These are phyloP conservation scores for Aurantiochytrium sp. DNA, from an alignment of 108 stramenopile genomes.

Conservation along the genomic window DNA sequence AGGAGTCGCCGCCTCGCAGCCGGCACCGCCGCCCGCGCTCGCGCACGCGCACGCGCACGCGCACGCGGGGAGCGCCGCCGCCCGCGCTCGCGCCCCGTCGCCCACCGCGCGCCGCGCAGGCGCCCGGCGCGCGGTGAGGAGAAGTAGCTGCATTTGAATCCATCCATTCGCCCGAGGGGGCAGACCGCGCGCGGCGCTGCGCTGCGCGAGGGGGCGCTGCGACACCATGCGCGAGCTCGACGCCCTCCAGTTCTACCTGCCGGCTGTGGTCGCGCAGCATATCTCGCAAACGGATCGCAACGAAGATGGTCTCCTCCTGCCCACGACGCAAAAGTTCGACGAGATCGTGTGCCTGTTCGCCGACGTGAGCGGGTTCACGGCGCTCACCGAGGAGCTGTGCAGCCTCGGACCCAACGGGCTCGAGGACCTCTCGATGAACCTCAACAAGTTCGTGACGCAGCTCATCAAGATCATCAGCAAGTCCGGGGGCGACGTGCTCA, in stretches of 20 bases:
- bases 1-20: too few relatives aligned
- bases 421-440: slow-evolving; percentile 50
- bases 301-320: background rate
- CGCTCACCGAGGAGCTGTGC: slow-evolving; percentile 48
- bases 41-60: too few relatives aligned
- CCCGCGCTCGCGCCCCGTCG: too few relatives aligned
- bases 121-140: too few relatives aligned
- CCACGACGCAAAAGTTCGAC: background rate
- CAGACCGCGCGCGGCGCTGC: too few relatives aligned
- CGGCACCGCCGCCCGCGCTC: too few relatives aligned
- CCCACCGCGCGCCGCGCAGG: too few relatives aligned
- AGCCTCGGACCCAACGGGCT: slow-evolving; percentile 39
- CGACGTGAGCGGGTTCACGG: slow-evolving; percentile 57
- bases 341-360: slow-evolving; percentile 54
- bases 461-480: slow-evolving; percentile 45
- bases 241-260: slow-evolving; percentile 21
- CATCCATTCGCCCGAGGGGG: too few relatives aligned
- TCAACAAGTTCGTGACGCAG: slow-evolving; percentile 52
- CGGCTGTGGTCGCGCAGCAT: background rate
- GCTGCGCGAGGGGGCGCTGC: too few relatives aligned
- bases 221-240: background rate
- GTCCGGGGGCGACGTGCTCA: slow-evolving; percentile 58
- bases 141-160: too few relatives aligned
- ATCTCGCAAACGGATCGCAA: background rate
- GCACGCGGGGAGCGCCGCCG: too few relatives aligned